These are phyloP conservation scores for Reticulascus tulasneorum DNA, from an alignment of 2,329 filamentous ascomycete species.

Conservation along the genomic window DNA sequence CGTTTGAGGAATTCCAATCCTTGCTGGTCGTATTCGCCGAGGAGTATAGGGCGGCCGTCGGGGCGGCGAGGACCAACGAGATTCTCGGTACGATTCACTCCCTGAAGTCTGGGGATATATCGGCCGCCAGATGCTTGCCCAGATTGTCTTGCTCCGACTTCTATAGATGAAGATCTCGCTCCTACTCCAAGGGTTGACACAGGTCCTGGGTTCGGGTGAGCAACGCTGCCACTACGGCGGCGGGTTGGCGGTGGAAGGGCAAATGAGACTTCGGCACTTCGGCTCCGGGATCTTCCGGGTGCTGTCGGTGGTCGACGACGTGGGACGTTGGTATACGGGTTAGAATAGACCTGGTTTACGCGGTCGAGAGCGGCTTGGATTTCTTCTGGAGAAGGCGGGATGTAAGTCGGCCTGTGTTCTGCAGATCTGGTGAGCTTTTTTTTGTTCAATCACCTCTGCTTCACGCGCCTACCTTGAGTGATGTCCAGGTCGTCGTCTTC, in stretches of 20 bases:
- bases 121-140: too few relatives aligned
- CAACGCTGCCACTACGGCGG: too few relatives aligned
- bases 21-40: slow-evolving; percentile 13
- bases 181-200: too few relatives aligned
- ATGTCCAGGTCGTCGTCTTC: too few relatives aligned
- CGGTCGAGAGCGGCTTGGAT: slow-evolving; percentile 9
- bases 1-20: too few relatives aligned
- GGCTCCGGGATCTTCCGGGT: slow-evolving; percentile 5
- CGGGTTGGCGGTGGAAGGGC: slow-evolving; percentile 4
- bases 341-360: slow-evolving; percentile 4
- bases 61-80: slow-evolving; percentile 5
- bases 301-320: slow-evolving; percentile 6
- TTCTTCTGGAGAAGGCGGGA: slow-evolving; percentile 4
- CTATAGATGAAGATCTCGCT: too few relatives aligned
- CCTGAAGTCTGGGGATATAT: slow-evolving; percentile 11
- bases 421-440: too few relatives aligned
- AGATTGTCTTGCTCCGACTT: too few relatives aligned
- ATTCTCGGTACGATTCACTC: slow-evolving; percentile 4
- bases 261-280: slow-evolving; percentile 10
- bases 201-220: too few relatives aligned
- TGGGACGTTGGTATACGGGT: slow-evolving; percentile 10
- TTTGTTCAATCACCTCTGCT: too few relatives aligned
- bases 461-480: too few relatives aligned
- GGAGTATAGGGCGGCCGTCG: slow-evolving; percentile 9
- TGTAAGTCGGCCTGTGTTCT: too few relatives aligned